Percentiles rank a stretch among this genome's conserved stretches.
These are phyloP conservation scores for Ceriops tagal DNA, from an alignment of 345 rosid species.

Conservation along the genomic window DNA sequence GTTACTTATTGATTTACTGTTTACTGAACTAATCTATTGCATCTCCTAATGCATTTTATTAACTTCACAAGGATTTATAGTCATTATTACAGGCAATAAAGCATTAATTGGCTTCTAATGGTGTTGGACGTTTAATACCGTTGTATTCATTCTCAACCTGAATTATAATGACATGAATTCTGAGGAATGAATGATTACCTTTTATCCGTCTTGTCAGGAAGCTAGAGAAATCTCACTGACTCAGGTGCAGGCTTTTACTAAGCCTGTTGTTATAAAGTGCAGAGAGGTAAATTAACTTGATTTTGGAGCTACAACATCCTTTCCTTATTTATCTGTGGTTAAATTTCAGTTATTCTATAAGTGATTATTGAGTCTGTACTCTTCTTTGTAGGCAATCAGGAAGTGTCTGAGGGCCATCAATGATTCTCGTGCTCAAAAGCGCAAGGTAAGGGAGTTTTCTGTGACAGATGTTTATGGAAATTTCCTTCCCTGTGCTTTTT, in stretches of 20 bases:
- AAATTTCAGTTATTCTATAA: conserved; percentile 7
- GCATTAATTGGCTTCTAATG: background rate
- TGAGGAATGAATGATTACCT: conserved; percentile 18
- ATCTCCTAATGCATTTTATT: background rate
- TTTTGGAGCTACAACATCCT: background rate
- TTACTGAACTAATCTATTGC: background rate
- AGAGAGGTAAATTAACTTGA: conserved; percentile 64
- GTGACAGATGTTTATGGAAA: background rate
- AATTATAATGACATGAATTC: background rate
- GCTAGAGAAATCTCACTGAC: conserved; percentile 59
- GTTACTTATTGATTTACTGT: background rate
- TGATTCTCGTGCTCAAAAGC: conserved; percentile 94
- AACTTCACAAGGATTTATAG: background rate
- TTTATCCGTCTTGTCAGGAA: conserved; percentile 54
- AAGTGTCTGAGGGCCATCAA: conserved; percentile 89
- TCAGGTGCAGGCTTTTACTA: conserved; percentile 57
- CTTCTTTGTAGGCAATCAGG: conserved; percentile 60
- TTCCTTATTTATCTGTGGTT: background rate
- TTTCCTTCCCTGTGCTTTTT: background rate
- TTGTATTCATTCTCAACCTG: no score
- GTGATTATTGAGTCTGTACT: background rate
- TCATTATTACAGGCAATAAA: background rate
- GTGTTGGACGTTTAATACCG: background rate
- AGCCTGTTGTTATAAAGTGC: conserved; percentile 68
- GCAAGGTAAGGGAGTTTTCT: conserved; percentile 56